Base-by-base conservation (phyloP, 2,329 filamentous ascomycete genomes). In the Dactylella cylindrospora region DNA sequence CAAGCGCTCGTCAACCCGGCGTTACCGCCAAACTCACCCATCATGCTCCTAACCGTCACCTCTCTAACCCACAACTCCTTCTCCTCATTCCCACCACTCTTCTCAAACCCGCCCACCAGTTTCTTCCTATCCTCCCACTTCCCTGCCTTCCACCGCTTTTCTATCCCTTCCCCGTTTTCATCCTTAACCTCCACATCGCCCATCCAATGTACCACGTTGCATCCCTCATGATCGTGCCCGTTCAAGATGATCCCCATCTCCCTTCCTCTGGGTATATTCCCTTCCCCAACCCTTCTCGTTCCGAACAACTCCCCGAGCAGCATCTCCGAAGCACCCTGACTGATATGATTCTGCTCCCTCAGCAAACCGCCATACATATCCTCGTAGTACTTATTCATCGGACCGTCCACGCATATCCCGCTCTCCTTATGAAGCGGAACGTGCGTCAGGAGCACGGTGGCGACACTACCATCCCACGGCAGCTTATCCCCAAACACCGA, bases 21-120 rank as follows among this genome's bases (percentile, higher is more conserved):
- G 71, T 96, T 93, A 15, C 93, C 93, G n/a, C 83, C 85, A 73
- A 86, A 98, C 53, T 88, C 87, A 52, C 93, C 93, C 93, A 98
- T 98, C 90, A 98, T 97, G 73, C 89, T 95, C 59, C 90, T 84
- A 1, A 98, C 86, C 0, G 93, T 98, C 66, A 97, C 83, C 74
- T 98, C 93, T 22, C 91, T 79, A 4, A 96, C 67, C 3, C 73
- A 76, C 1, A 73, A 67, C 1, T 72, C 70, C 5, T 72, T 74
- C 1, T 76, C 70, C 9, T 71, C 70, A 3, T 68, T 66, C 8
- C 72, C 70, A 1, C 78, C 79, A 35, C 78, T 25, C 23, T 50
- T 51, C 33, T 33, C 73, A 0, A 67, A 60, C 76, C 79, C 84
- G 8, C 72, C 72, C 12, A 71, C 71, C 0, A 76, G 75, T 67